A percentile compares a stretch with the other conserved stretches of the same genome.
phyloP scores from a whole-genome alignment of 2,329 filamentous ascomycete species.

The Aspergillus japonicus region DNA sequence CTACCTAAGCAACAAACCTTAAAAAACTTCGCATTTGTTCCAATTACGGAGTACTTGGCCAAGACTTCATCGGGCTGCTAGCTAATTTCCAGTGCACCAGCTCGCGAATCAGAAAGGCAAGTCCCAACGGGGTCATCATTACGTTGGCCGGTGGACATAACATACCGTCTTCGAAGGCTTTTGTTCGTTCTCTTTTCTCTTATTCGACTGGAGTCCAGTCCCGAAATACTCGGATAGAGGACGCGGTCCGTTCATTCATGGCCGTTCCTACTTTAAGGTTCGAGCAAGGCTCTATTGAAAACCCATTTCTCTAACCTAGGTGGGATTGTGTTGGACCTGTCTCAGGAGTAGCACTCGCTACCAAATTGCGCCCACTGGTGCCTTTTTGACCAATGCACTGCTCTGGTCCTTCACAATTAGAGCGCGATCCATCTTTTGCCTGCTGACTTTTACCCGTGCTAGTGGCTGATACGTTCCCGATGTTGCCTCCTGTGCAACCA shows the following conservation, averaged over 20 bases:
- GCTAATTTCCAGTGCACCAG: neutral
- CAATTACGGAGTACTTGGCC: neutral
- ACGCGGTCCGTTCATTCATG: neutral
- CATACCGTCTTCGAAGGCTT: neutral
- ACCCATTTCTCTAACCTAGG: neutral
- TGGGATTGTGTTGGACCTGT: conserved; percentile 5
- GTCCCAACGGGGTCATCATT: neutral
- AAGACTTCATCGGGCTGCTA: neutral
- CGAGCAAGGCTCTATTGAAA: conserved; percentile 2
- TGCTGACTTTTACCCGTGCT: conserved; percentile 4
- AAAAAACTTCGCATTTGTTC: neutral
- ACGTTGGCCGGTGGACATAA: neutral
- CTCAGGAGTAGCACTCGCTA: conserved; percentile 2
- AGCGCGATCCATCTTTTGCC: neutral
- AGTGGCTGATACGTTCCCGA: conserved; percentile 4
- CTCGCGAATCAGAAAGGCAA: neutral
- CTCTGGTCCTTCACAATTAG: neutral
- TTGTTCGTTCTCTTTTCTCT: neutral
- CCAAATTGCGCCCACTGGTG: neutral
- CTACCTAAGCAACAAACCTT: neutral
- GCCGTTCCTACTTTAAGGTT: conserved; percentile 1
- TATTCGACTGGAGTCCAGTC: neutral
- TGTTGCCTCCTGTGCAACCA: conserved; percentile 9
- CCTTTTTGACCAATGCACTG: conserved; percentile 2
- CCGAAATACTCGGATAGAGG: neutral